Conservation (phyloP, 1,284 basidiomycete genomes). For the Phylloporus sp. region DNA sequence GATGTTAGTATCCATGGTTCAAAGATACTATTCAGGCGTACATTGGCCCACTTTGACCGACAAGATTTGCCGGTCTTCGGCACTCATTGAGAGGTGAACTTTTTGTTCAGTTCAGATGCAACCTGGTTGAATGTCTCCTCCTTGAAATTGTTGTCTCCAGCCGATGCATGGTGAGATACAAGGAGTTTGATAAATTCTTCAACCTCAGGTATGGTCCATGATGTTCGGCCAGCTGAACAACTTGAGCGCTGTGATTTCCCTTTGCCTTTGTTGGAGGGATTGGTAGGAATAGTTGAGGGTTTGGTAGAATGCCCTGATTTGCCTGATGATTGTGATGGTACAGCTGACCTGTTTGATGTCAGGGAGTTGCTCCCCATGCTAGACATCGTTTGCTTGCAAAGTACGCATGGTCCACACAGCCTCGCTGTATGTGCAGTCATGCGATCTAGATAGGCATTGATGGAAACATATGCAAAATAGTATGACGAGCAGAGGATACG, state of each 20-base stretch:
- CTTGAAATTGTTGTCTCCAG: neutral
- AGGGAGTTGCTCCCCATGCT: too few species aligned
- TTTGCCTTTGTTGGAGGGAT: neutral
- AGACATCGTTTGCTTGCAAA: too few species aligned
- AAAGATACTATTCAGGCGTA: neutral
- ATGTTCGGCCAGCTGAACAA: neutral
- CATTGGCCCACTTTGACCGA: slow-evolving; percentile 1
- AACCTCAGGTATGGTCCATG: neutral
- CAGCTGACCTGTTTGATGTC: too few species aligned
- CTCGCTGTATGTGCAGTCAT: too few species aligned
- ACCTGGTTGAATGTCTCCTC: neutral
- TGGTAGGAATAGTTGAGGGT: too few species aligned
- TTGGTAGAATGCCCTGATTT: too few species aligned
- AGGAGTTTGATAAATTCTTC: neutral
- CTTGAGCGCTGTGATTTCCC: neutral
- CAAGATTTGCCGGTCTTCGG: neutral
- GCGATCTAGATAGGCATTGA: too few species aligned
- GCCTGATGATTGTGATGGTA: too few species aligned
- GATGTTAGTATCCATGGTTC: too few species aligned
- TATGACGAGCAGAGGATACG: too few species aligned
- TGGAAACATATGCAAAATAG: too few species aligned
- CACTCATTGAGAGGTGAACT: neutral
- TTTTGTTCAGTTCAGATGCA: neutral
- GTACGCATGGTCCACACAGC: too few species aligned
- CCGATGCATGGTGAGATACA: neutral